These are phyloP conservation scores for Knoxia roxburghii DNA, from an alignment of 257 asterid species.

Conservation along the genomic window DNA sequence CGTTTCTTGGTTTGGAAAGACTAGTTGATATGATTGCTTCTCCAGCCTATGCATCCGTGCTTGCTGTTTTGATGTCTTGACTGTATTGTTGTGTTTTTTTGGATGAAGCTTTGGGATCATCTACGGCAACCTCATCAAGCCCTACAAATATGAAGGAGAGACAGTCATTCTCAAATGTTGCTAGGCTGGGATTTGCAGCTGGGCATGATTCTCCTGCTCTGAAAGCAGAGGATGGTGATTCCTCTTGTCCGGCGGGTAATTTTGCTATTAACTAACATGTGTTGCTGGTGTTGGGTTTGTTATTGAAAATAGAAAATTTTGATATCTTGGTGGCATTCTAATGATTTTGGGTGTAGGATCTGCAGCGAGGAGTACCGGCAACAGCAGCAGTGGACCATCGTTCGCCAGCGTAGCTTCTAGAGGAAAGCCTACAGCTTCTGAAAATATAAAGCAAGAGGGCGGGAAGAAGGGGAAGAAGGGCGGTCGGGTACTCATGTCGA, in stretches of 20 bases:
- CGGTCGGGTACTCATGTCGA: constrained; percentile 66
- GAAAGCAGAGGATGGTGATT: constrained; percentile 34
- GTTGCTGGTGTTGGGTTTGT: not conserved
- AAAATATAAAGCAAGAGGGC: not conserved
- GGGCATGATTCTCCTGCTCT: constrained; percentile 75
- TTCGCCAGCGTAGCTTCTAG: constrained; percentile 68
- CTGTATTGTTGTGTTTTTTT: constrained; percentile 9
- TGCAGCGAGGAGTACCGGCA: constrained; percentile 37
- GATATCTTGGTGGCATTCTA: not conserved
- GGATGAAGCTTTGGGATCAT: constrained; percentile 65
- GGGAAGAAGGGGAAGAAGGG: constrained; percentile 77
- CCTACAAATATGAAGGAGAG: constrained; percentile 51
- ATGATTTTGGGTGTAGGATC: too few relatives aligned
- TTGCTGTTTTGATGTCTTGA: constrained; percentile 1
- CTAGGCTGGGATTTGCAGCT: constrained; percentile 94
- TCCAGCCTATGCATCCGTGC: not conserved
- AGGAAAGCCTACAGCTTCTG: constrained; percentile 35
- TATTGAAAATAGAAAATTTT: not conserved
- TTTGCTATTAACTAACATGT: constrained; percentile 16
- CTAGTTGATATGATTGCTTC: not conserved
- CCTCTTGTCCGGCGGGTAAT: constrained; percentile 44
- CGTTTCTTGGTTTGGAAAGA: not conserved
- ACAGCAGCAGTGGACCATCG: constrained; percentile 27
- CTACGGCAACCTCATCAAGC: constrained; percentile 47
- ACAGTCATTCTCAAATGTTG: constrained; percentile 66